phyloP scores from a whole-genome alignment of 129 eudicot species.

The Helianthus annuus region HanXRQr2.0-SUNRISE NC_035444.2:618077-618576 shows the following conservation, averaged over 20 bases:
- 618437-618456: constrained; percentile 39
- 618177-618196: no score
- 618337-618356: constrained; percentile 12
- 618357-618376: constrained; percentile 11
- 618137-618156: no score
- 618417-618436: constrained; percentile 42
- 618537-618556: no score
- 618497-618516: neutral
- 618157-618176: no score
- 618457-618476: constrained; percentile 30
- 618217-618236: neutral
- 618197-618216: neutral
- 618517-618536: neutral
- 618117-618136: no score
- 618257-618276: constrained; percentile 27
- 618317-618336: constrained; percentile 26
- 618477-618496: constrained; percentile 27
- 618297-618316: constrained; percentile 30
- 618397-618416: constrained; percentile 40
- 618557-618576: no score
- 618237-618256: constrained; percentile 39
- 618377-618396: constrained; percentile 28
- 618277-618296: constrained; percentile 34
- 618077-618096: no score
- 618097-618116: no score